Evolutionary conservation across 768 basidiomycete species (phyloP).

Genomic region (Cytidiella melzeri): DNA sequence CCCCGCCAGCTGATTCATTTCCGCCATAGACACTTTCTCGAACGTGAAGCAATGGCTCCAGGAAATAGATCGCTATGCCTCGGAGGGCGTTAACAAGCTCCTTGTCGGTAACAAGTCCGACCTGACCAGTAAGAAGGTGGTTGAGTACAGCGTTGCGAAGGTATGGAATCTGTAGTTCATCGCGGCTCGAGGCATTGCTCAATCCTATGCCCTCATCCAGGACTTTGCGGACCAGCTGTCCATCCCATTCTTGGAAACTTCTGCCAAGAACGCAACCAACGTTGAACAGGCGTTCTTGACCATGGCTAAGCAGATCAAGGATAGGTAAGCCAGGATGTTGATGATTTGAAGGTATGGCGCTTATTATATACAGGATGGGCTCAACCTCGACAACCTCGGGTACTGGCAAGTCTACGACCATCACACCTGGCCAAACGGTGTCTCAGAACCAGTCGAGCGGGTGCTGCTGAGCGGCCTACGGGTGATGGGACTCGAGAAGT

Average conservation of each 20-base stretch:
- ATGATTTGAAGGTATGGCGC: neutral
- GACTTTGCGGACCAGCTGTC: constrained; percentile 94
- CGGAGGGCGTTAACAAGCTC: constrained; percentile 97
- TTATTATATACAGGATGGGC: constrained; percentile 58
- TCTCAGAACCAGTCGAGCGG: constrained; percentile 66
- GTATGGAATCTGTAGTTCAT: constrained; percentile 33
- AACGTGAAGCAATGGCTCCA: constrained; percentile 96
- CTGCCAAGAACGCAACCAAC: constrained; percentile 98
- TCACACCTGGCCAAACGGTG: constrained; percentile 81
- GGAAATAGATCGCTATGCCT: constrained; percentile 93
- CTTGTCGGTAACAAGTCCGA: constrained; percentile 99
- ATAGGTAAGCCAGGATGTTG: constrained; percentile 47
- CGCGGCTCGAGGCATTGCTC: too few species aligned
- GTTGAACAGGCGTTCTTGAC: constrained; percentile 99
- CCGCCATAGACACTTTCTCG: constrained; percentile 73
- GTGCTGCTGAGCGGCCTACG: constrained; percentile 59
- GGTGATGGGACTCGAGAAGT: constrained; percentile 1
- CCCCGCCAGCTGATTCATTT: neutral
- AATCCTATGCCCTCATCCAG: constrained; percentile 31
- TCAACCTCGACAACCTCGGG: constrained; percentile 64
- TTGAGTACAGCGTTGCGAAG: constrained; percentile 85
- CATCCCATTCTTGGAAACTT: constrained; percentile 96
- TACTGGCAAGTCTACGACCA: constrained; percentile 74
- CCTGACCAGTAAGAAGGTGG: constrained; percentile 94
- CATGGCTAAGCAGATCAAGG: constrained; percentile 95